A percentile compares a stretch with the other conserved stretches of the same genome.
Conservation (phyloP, 2,329 filamentous ascomycete species). For the Ascochyta fabae region DNA sequence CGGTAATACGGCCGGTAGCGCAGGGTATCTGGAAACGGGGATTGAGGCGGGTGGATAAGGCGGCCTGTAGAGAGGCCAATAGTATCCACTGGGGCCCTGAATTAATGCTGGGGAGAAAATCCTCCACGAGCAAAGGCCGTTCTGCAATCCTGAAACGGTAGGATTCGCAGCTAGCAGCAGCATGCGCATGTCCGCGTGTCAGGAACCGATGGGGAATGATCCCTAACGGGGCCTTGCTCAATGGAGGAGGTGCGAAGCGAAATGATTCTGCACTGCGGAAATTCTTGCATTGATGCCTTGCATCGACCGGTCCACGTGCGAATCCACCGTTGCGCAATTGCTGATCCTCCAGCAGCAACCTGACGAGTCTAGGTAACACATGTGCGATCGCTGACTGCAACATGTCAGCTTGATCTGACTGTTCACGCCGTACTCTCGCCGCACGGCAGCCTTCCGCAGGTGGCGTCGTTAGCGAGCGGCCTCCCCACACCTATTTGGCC, state of each 20-base stretch:
- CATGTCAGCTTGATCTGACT: constrained; percentile 9
- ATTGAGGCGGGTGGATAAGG: constrained; percentile 1
- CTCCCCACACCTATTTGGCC: constrained; percentile 12
- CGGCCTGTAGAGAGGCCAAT: constrained; percentile 7
- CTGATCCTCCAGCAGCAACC: not conserved
- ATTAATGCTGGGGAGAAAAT: constrained; percentile 9
- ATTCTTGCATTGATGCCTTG: constrained; percentile 8
- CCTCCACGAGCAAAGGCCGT: constrained; percentile 12
- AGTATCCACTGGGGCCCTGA: not conserved
- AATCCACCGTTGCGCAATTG: constrained; percentile 8
- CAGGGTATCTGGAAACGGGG: constrained; percentile 3
- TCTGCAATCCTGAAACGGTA: constrained; percentile 1
- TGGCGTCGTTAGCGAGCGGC: constrained; percentile 9
- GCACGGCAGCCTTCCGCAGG: constrained; percentile 10
- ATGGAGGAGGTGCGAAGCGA: constrained; percentile 16
- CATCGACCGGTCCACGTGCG: not conserved
- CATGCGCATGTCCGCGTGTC: constrained; percentile 3
- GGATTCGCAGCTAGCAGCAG: constrained; percentile 5
- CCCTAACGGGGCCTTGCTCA: constrained; percentile 2
- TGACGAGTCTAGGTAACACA: not conserved
- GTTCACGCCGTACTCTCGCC: not conserved
- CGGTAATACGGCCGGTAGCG: constrained; percentile 14
- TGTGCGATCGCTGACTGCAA: constrained; percentile 1
- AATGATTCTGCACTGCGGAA: not conserved
- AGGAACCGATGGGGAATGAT: constrained; percentile 2